These are phyloP conservation scores for Petunia secreta DNA, from an alignment of 257 asterid genomes.

Conservation along the genomic window DNA sequence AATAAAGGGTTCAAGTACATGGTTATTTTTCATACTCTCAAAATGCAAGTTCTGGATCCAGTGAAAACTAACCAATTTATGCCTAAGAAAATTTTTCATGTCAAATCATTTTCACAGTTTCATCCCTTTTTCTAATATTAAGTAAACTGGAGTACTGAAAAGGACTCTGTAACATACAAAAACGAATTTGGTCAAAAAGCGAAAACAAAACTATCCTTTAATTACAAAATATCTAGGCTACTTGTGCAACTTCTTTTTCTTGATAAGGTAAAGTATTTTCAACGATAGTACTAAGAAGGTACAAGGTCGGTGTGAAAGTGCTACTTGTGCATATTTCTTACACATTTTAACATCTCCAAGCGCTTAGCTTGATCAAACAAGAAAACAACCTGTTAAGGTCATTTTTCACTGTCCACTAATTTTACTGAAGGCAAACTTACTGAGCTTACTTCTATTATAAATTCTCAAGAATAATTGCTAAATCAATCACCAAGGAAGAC, in stretches of 20 bases:
- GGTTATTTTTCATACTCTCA: no score
- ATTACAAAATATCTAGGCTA: not conserved
- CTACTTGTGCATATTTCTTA: not conserved
- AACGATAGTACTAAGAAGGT: no score
- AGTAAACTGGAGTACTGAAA: not conserved
- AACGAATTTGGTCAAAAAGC: not conserved
- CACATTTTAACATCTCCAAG: not conserved
- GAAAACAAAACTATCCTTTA: constrained; percentile 3
- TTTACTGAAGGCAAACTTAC: not conserved
- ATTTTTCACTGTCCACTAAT: not conserved
- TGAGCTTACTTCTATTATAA: not conserved
- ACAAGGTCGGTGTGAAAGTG: no score
- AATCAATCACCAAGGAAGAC: constrained; percentile 35
- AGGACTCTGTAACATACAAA: not conserved
- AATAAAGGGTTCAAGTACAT: no score
- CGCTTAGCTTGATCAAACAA: not conserved
- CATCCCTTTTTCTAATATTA: constrained; percentile 1
- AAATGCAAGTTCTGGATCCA: not conserved
- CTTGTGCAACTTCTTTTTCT: not conserved
- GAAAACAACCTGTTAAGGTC: not conserved
- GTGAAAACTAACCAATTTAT: not conserved
- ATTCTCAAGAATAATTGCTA: not conserved
- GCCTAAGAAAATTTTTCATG: not conserved
- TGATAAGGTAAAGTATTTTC: no score
- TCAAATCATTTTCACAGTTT: not conserved